Base-by-base conservation (phyloP, 345 rosid species). In the Citropsis articulata region DNA sequence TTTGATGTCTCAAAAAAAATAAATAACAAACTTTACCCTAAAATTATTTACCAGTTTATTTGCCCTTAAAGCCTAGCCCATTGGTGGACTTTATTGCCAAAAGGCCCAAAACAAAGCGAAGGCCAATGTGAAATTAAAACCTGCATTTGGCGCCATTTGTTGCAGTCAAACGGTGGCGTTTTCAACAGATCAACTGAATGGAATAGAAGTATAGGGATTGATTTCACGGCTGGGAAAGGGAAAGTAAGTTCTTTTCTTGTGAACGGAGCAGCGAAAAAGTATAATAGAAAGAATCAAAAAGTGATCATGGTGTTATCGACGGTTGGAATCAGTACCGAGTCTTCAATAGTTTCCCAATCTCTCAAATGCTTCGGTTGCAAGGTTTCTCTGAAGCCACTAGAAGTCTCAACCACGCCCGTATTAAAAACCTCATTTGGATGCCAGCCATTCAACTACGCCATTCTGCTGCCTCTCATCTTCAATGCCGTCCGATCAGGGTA, bases 401-500 rank as follows among this genome's bases (percentile, higher is more conserved):
- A 65, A 60, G n/a, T 42, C 65, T 53, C 75, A 36, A 36, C 77
- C 40, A 38, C 48, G 31, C 68, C 68, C 65, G 42, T 78, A 73
- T 77, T 53, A 53, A 53, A 74, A 65, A 40, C 69, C 53, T 30
- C 75, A 4, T 66, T 71, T 57, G 70, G 4, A 31, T 31, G 45
- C 40, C 38, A 38, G 2, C 21, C 6, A 66, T 35, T 24, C 50
- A 45, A 13, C 50, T 18, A 45, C 50, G 50, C 50, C 16, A 45
- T 45, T 55, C 57, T 42, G 55, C 57, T 18, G 8, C 24, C 4
- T 79, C 35, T 36, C 10, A 10, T 67, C 45, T 62, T 67, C 80
- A 69, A 82, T 81, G 86, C 71, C 72, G 69, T 30, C 83, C 69
- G 77, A 79, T 66, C 68, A 69, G 28, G 87, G 90, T 85, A 45